Conservation (phyloP, 2,329 filamentous ascomycete genomes). For the Colletotrichum tamarilloi region DNA sequence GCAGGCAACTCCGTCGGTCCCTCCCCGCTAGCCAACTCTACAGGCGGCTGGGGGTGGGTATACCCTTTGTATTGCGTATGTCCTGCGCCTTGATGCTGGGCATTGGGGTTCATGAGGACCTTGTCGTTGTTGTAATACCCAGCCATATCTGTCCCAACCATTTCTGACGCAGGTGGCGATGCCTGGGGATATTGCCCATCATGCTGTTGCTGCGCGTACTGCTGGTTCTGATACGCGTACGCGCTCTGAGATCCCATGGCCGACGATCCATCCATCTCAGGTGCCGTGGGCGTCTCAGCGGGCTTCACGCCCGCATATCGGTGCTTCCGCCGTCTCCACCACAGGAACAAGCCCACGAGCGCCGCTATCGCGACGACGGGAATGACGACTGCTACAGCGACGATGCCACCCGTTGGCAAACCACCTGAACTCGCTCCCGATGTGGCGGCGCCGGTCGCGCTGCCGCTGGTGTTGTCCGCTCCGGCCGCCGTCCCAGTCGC, state of each 20-base stretch:
- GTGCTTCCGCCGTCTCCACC: slow-evolving; percentile 25
- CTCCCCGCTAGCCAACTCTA: slow-evolving; percentile 6
- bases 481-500: neutral
- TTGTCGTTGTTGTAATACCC: slow-evolving; percentile 32
- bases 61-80: slow-evolving; percentile 25
- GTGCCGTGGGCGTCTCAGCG: neutral
- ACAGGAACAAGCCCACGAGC: slow-evolving; percentile 24
- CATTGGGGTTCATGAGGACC: slow-evolving; percentile 17
- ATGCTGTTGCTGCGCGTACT: neutral
- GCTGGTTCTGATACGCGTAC: slow-evolving; percentile 4
- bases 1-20: slow-evolving; percentile 13
- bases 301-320: slow-evolving; percentile 25
- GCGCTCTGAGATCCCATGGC: slow-evolving; percentile 3
- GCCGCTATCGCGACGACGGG: slow-evolving; percentile 19
- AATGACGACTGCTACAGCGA: slow-evolving; percentile 12
- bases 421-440: neutral
- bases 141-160: slow-evolving; percentile 3
- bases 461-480: neutral
- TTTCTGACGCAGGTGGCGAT: neutral
- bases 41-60: neutral
- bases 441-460: neutral
- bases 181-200: neutral
- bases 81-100: neutral
- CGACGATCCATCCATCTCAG: slow-evolving; percentile 4
- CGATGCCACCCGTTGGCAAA: slow-evolving; percentile 14